phyloP scores from a whole-genome alignment of 2,329 filamentous ascomycete species.

The Ophiocordyceps camponoti-saundersi region DNA sequence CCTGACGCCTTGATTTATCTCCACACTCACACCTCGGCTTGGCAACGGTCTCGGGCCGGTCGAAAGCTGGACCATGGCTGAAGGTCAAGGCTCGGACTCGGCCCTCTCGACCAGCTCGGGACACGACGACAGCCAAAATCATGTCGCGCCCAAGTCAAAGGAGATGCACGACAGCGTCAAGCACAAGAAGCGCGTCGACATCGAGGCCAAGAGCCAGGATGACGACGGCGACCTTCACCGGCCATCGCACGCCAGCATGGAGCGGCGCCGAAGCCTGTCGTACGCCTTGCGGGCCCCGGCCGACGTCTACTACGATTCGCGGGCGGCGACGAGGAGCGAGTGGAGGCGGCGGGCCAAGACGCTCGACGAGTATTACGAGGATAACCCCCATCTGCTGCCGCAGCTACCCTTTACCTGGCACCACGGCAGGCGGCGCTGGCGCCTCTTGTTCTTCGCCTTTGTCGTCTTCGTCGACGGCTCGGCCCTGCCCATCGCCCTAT shows the following conservation, averaged over 20 bases:
- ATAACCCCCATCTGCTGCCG: slow-evolving; percentile 18
- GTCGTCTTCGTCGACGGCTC: slow-evolving; percentile 27
- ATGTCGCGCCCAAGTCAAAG: neutral
- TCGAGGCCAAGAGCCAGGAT: neutral
- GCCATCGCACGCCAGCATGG: neutral
- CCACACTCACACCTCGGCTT: no score
- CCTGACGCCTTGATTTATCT: no score
- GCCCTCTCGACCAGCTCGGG: slow-evolving; percentile 3
- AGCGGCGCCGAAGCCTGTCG: slow-evolving; percentile 15
- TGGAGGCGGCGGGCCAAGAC: slow-evolving; percentile 17
- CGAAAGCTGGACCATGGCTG: slow-evolving; percentile 10
- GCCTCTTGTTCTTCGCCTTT: slow-evolving; percentile 28
- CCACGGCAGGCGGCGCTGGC: slow-evolving; percentile 20
- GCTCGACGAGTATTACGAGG: slow-evolving; percentile 21
- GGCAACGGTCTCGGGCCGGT: no score
- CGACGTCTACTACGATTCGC: slow-evolving; percentile 22
- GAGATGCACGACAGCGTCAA: neutral
- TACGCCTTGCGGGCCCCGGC: slow-evolving; percentile 16
- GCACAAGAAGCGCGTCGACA: neutral
- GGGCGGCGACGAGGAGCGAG: slow-evolving; percentile 17
- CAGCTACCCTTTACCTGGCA: slow-evolving; percentile 24
- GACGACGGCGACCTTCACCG: neutral
- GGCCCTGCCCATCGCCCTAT: slow-evolving; percentile 30
- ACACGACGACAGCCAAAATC: neutral
- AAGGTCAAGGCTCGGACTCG: slow-evolving; percentile 11